phyloP scores from a whole-genome alignment of 177 flowering plant species.

The Vitis hybrid region DNA sequence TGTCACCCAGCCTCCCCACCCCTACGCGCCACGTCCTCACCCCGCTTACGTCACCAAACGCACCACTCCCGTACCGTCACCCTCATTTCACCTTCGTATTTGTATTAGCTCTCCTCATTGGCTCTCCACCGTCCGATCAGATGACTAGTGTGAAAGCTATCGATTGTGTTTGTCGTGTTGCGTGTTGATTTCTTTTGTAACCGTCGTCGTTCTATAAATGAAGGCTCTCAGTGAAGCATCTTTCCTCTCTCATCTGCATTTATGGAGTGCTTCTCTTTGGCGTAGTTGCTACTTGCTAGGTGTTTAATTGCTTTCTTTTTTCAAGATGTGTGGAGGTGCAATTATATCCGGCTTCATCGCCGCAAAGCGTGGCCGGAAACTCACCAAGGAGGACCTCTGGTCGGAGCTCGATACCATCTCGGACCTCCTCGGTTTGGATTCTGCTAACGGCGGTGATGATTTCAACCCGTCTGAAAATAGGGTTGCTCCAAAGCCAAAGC shows the following conservation, averaged over 20 bases:
- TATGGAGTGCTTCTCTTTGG: slow-evolving; percentile 10
- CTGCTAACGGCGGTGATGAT: not conserved
- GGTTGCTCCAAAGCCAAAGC: slow-evolving; percentile 3
- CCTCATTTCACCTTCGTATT: no score
- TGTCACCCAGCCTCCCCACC: not conserved
- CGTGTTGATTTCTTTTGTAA: slow-evolving; percentile 3
- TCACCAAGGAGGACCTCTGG: slow-evolving; percentile 48
- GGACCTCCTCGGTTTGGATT: slow-evolving; percentile 34
- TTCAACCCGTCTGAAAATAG: not conserved
- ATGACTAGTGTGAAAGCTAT: not conserved
- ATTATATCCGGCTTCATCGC: slow-evolving; percentile 50
- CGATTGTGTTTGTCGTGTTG: slow-evolving; percentile 5
- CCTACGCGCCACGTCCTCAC: not conserved
- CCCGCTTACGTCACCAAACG: not conserved
- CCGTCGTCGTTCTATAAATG: slow-evolving; percentile 12
- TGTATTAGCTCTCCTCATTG: not conserved
- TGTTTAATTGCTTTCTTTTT: not conserved
- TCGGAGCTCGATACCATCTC: slow-evolving; percentile 49
- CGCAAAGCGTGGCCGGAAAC: slow-evolving; percentile 29
- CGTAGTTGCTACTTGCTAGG: not conserved
- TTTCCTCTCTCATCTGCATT: not conserved
- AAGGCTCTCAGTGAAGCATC: not conserved
- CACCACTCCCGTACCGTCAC: not conserved
- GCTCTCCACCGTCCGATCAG: slow-evolving; percentile 12
- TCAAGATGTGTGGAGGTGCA: slow-evolving; percentile 79